phyloP scores from a whole-genome alignment of 169 alveolate species.

The Plasmodium gaboni region DNA sequence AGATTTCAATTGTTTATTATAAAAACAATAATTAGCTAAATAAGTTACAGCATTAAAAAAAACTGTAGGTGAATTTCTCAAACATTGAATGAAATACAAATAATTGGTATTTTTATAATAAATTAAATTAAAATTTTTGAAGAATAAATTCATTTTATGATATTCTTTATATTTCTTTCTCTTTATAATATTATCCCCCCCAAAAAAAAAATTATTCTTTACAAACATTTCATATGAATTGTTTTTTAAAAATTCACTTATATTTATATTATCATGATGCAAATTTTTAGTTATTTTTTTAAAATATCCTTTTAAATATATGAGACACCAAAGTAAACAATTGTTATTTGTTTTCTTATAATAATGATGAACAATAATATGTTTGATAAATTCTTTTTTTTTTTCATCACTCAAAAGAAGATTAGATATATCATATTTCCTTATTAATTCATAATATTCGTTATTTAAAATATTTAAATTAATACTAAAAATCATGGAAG shows the following conservation, averaged over 20 bases:
- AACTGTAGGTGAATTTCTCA: constrained; percentile 27
- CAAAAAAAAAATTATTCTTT: no score
- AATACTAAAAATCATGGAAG: constrained; percentile 11
- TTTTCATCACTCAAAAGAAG: background rate
- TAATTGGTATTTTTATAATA: constrained; percentile 34
- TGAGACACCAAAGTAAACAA: constrained; percentile 41
- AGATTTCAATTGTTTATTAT: constrained; percentile 18
- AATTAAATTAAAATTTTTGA: constrained; percentile 12
- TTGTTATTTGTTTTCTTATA: constrained; percentile 23
- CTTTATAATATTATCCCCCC: background rate
- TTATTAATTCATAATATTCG: background rate
- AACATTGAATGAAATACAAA: constrained; percentile 28
- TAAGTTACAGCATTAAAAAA: constrained; percentile 30
- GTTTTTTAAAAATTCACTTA: no score
- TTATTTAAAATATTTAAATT: constrained; percentile 13
- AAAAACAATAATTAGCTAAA: constrained; percentile 59
- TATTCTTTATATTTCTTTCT: background rate
- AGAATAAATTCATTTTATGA: constrained; percentile 6
- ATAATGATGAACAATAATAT: background rate
- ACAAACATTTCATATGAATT: no score
- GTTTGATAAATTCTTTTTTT: background rate
- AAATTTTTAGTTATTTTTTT: constrained; percentile 6
- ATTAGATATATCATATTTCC: constrained; percentile 6
- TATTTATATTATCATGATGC: no score
- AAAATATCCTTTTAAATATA: constrained; percentile 21